Evolutionary conservation across 2,329 filamentous ascomycete species (phyloP), one percentile per base, ranked within the genome.

Genomic region (Akanthomyces lecanii): DNA sequence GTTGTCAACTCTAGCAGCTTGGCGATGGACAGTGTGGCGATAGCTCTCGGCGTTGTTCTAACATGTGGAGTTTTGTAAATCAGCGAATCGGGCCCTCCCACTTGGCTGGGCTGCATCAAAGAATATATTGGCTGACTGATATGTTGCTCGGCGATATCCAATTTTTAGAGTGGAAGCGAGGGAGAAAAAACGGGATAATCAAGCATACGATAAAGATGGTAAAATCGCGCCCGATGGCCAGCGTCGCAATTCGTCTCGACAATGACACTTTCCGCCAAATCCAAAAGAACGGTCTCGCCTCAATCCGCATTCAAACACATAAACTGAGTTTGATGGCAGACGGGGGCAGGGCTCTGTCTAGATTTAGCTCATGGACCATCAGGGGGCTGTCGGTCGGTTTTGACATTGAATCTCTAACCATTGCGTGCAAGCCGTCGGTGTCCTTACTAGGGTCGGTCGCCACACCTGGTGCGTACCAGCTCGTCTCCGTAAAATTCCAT

Each of bases 191-290:
- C 30, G 28, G 14, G 4, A 11, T 10, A 53, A 53, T 53, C 67
- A 61, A 48, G 59, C 59, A 44, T 63, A 77, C 33, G 74, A 5
- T 78, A 71, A 1, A 78, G 70, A 12, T 74, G 77, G 59, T 73
- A 77, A 30, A 0, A 78, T 64, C 6, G 71, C 75, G 0, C 33
- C 71, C 75, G 1, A 68, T 73, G 0, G 67, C 1, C 69, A 2
- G 59, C 64, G 2, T 67, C 65, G 1, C 63, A 56, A 42, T 75
- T 70, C 2, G 70, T 72, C 67, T 78, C 76, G 0, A 73, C 71
- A 5, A 78, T 62, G n/a, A 74, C 75, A 25, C 1, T 75, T 77
- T 2, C 76, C 77, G 1, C 76, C 76, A 48, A 78, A 78, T 0
- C 75, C 75, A 28, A 70, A 23, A 2, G 64, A 25, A 70, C 72